Evolutionary conservation across 1,284 basidiomycete species (phyloP).

Genomic region (Leccinum glutinopallens): DNA sequence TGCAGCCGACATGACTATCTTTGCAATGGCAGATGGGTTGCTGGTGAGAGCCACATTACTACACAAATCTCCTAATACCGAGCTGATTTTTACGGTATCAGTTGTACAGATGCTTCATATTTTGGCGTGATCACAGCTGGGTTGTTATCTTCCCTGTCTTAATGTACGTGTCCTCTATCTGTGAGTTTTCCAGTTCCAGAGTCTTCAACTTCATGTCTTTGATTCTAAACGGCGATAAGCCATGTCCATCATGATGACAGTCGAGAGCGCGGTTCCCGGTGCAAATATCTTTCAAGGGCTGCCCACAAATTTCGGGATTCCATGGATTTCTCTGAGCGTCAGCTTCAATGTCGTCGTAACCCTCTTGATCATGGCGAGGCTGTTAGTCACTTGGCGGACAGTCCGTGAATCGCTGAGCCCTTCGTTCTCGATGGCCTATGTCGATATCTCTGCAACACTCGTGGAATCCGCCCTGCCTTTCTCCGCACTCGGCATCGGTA

Average conservation of each 20-base stretch:
- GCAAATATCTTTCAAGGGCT: conserved; percentile 7
- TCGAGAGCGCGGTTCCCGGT: conserved; percentile 7
- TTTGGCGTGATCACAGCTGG: conserved; percentile 8
- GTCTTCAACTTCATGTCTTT: not conserved
- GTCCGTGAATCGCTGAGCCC: conserved; percentile 3
- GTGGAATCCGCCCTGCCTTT: conserved; percentile 12
- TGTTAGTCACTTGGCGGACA: conserved; percentile 2
- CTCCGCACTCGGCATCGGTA: conserved; percentile 4
- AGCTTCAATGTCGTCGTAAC: conserved; percentile 13
- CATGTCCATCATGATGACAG: conserved; percentile 5
- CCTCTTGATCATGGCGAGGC: conserved; percentile 1
- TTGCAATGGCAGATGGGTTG: conserved; percentile 12
- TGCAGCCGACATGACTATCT: conserved; percentile 2
- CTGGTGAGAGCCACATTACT: conserved; percentile 5
- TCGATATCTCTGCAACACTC: conserved; percentile 10
- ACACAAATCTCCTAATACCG: not conserved
- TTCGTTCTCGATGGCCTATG: conserved; percentile 2
- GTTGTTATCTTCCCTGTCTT: conserved; percentile 1
- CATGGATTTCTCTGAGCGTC: conserved; percentile 10
- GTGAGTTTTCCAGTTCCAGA: not conserved
- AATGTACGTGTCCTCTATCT: conserved; percentile 3
- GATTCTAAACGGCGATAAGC: not conserved
- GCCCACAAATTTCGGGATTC: conserved; percentile 4
- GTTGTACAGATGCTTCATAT: conserved; percentile 12
- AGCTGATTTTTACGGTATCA: not conserved